Percentiles rank a stretch among this genome's conserved stretches.
These are phyloP conservation scores for Calycina marina DNA, from an alignment of 2,329 filamentous ascomycete species.

Conservation along the genomic window DNA sequence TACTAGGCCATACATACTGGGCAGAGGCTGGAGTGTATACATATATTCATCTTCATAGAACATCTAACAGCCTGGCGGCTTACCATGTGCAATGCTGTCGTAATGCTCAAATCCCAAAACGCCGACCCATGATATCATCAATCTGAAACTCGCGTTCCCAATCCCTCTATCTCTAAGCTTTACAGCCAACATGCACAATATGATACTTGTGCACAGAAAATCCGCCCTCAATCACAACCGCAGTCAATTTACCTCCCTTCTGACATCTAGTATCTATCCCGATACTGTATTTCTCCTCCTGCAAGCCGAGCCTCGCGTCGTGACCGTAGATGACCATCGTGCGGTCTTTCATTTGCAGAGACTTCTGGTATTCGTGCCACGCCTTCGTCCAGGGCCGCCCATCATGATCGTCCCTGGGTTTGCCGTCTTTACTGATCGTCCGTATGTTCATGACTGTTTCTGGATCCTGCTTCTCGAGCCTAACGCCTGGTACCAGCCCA, in stretches of 20 bases:
- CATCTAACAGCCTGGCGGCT: no score
- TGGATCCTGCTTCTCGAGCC: constrained; percentile 57
- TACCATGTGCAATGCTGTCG: no score
- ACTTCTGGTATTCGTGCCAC: constrained; percentile 39
- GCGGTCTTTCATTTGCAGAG: constrained; percentile 23
- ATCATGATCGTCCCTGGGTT: constrained; percentile 16
- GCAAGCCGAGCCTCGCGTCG: constrained; percentile 59
- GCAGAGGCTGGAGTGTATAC: no score
- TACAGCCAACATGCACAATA: constrained; percentile 20
- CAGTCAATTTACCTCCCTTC: constrained; percentile 59
- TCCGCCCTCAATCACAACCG: constrained; percentile 54
- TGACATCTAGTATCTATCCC: constrained; percentile 80
- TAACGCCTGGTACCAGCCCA: constrained; percentile 64
- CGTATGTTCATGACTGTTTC: constrained; percentile 88
- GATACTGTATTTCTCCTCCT: constrained; percentile 55
- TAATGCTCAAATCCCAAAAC: no score
- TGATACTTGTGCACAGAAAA: constrained; percentile 22
- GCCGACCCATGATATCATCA: no score
- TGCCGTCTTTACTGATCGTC: constrained; percentile 27
- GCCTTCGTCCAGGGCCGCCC: constrained; percentile 22
- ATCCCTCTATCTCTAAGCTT: constrained; percentile 12
- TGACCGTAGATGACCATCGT: constrained; percentile 78
- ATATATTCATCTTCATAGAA: no score
- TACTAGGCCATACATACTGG: no score
- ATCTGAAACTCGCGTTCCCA: no score